Base-by-base conservation (phyloP, 768 basidiomycete genomes). In the Pisolithus marmoratus region DNA sequence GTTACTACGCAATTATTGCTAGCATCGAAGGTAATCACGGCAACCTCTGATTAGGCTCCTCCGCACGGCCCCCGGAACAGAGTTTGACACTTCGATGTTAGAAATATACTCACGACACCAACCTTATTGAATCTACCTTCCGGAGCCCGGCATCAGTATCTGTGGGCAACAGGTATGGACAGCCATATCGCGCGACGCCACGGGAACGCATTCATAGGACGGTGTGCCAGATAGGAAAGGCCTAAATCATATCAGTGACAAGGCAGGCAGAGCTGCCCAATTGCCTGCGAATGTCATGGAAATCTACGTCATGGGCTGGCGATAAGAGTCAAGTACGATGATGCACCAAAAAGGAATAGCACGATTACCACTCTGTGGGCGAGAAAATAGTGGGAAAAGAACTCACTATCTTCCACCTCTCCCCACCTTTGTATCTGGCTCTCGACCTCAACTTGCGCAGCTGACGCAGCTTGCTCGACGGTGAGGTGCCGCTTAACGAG, bases 371-470 rank as follows among this genome's bases (percentile, higher is more conserved):
- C 22, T 41, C 31, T 22, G 36, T 11, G 6, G 38, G 29, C 23
- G 15, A 46, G 43, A 14, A 47, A 23, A 5, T 31, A 26, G 19
- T 20, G 31, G 6, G 3, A 22, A 43, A 27, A 76, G 42, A 27
- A 76, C 96, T 76, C 62, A 98, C 95, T 91, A 67, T 98, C 96
- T 74, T 98, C 96, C 0, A 99, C 96, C 71, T 98, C 95, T n/a
- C 96, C 96, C 96, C 96, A 99, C 46, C 85, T 79, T 68, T 94
- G 83, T 54, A 97, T 97, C 72, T 98, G 95, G 65, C 92, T 94
- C 56, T 84, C 77, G 0, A 99, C 95, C 70, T 99, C 96, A 8
- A 95, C 94, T 48, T 87, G 86, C 7, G 92, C 80, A 0, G 90
- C 91, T 46, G 83, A 68, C 2, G 94, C 82, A 8, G 95, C 94